These are phyloP conservation scores for Vanrija sp. DNA, from an alignment of 1,284 basidiomycete species.

Conservation along the genomic window DNA sequence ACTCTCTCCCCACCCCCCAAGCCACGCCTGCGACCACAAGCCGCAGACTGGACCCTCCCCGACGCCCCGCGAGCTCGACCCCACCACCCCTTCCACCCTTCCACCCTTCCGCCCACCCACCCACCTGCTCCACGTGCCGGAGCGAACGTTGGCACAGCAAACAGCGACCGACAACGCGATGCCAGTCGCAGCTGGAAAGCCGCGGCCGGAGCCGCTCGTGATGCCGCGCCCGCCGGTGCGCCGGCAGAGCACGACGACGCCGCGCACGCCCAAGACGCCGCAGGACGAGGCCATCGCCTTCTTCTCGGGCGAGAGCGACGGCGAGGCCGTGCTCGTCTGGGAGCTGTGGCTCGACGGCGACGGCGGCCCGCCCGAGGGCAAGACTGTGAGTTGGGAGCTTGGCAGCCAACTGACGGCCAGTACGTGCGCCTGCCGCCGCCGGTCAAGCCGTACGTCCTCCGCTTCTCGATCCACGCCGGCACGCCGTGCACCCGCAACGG, in stretches of 20 bases:
- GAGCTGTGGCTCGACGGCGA: slow-evolving; percentile 79
- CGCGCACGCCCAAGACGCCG: slow-evolving; percentile 68
- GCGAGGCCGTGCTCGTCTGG: slow-evolving; percentile 70
- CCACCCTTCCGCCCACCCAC: background rate
- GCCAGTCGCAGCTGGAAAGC: background rate
- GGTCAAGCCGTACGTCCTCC: slow-evolving; percentile 77
- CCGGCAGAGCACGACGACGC: slow-evolving; percentile 2
- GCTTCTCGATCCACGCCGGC: slow-evolving; percentile 83
- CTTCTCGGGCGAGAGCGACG: slow-evolving; percentile 59
- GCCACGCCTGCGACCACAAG: no score
- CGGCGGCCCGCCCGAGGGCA: slow-evolving; percentile 78
- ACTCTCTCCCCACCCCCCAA: no score
- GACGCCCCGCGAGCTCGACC: no score
- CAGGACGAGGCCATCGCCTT: slow-evolving; percentile 86
- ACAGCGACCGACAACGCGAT: background rate
- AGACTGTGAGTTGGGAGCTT: slow-evolving; percentile 59
- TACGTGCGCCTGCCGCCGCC: slow-evolving; percentile 92
- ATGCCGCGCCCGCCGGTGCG: background rate
- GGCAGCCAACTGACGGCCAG: slow-evolving; percentile 50
- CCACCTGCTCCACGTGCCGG: background rate
- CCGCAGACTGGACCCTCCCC: no score
- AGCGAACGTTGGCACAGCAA: background rate
- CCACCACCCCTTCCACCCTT: background rate
- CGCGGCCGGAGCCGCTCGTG: background rate
- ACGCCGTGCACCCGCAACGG: slow-evolving; percentile 82